Evolutionary conservation across 1,284 basidiomycete species (phyloP), one percentile per base, ranked within the genome.

Genomic region (Xanthoconium separans): DNA sequence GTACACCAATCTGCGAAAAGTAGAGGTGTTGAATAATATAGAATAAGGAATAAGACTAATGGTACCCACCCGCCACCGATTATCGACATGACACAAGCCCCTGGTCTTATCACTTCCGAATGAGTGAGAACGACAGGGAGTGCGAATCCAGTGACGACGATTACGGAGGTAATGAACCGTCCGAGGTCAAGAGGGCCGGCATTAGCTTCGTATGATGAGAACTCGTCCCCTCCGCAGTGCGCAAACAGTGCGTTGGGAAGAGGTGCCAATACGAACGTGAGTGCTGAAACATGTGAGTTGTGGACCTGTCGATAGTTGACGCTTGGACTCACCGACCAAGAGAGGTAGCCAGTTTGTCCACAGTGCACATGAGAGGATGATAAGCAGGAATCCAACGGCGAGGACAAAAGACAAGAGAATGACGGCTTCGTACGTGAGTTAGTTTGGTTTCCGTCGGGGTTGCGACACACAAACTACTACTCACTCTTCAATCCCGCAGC

Each of bases 301-400:
- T 24, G 4, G 33, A 18, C 42, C n/a, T 42, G 34, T 27, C 20
- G 40, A 39, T 22, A 30, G 53, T 29, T 44, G 45, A 20, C 24
- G 27, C 4, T 8, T 18, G 13, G n/a, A 82, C 93, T 69, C 65
- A 97, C 96, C 96, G 62, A 98, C 96, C 61, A 99, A 83, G 47
- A 99, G 78, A 44, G 97, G 97, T 15, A 99, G 79, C 97, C 97
- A 99, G 73, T 99, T 99, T 34, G 84, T 75, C 89, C 91, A 99
- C 37, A 99, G 77, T 24, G 97, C 96, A 70, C 97, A 99, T 1
- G 93, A 95, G 30, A 99, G 87, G 72, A 99, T 99, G 70, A 99
- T 93, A 66, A 99, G 85, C 54, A 99, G 77, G 76, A 99, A 99
- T 27, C 97, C 97, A 30, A 97, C 82, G 13, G 97, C 97, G 41